Evolutionary conservation across 1,284 basidiomycete species (phyloP), one percentile per base, ranked within the genome.

Genomic region (Papiliotrema laurentii): DNA sequence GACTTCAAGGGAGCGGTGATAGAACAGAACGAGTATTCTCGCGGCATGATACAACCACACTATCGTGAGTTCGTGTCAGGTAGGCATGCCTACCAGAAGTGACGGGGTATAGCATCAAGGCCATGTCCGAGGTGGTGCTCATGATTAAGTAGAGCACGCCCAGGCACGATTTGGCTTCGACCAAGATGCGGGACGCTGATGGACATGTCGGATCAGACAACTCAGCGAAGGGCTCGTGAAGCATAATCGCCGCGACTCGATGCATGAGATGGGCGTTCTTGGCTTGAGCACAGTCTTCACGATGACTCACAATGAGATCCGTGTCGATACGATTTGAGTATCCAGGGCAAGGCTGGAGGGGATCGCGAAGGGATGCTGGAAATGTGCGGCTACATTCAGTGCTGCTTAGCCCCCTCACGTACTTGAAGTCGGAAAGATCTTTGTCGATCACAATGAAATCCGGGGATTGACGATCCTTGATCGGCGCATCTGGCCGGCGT

Each of bases 221-320:
- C 37, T 67, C 58, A 22, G 68, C 68, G 48, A 66, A 67, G 0
- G 60, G 60, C 45, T 70, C 69, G 47, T 71, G 68, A 0, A 72
- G 55, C n/a, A 61, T 55, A 45, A 71, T 71, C 9, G 60, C 51
- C 0, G 60, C 60, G 21, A 66, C 49, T 24, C 63, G 60, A 14
- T 59, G 56, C 1, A 70, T 34, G 4, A 68, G 43, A 31, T 66
- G 63, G 0, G 65, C 62, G 39, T 49, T 54, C 65, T 67, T 5
- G 14, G 33, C 1, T 19, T 22, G 24, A 33, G 13, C 24, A 22
- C 41, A 39, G 27, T 13, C 14, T 16, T 31, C 16, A 37, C 18
- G 6, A 33, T n/a, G 4, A 61, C 62, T 51, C 24, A 68, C 68
- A 9, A 69, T 47, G 1, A 65, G 50, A 41, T 68, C 65, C 4